Evolutionary conservation across 257 asterid species (phyloP).

Genomic region (Ocimum tenuiflorum): DNA sequence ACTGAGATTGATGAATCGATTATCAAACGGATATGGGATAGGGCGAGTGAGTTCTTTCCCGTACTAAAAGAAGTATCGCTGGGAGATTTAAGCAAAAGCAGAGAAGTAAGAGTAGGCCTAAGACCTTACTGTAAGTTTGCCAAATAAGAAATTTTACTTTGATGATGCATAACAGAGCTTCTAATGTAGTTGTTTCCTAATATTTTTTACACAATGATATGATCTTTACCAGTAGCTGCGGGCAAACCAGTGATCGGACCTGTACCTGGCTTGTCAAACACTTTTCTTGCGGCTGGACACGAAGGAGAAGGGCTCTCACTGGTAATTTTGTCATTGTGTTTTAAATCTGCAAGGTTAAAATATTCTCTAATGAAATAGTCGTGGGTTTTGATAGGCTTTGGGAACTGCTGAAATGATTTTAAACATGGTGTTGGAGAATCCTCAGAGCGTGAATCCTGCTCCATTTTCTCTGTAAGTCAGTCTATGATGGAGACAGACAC

Average conservation of each 20-base stretch:
- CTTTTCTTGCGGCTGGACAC: conserved; percentile 81
- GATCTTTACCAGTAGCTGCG: conserved; percentile 51
- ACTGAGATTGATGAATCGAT: conserved; percentile 67
- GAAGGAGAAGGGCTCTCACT: conserved; percentile 95
- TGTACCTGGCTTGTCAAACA: conserved; percentile 65
- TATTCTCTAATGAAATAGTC: not conserved
- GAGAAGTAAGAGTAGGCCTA: conserved; percentile 84
- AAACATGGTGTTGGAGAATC: conserved; percentile 71
- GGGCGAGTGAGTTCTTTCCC: conserved; percentile 83
- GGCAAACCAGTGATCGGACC: conserved; percentile 83
- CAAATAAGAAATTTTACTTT: not conserved
- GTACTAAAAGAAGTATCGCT: conserved; percentile 45
- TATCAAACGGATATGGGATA: conserved; percentile 63
- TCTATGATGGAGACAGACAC: not conserved
- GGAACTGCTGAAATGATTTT: conserved; percentile 94
- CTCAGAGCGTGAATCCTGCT: conserved; percentile 48
- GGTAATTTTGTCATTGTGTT: conserved; percentile 50
- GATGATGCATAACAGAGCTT: not conserved
- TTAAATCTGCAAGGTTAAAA: not conserved
- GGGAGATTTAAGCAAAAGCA: conserved; percentile 42
- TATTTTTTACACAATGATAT: not conserved
- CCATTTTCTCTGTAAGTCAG: conserved; percentile 50
- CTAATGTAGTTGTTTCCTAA: conserved; percentile 1
- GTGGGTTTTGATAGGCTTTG: conserved; percentile 45
- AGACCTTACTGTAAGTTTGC: conserved; percentile 87